Percentiles rank a stretch among this genome's conserved stretches.
phyloP scores from a whole-genome alignment of 306 rosid genomes.

The Amphicarpaea edgeworthii region DNA sequence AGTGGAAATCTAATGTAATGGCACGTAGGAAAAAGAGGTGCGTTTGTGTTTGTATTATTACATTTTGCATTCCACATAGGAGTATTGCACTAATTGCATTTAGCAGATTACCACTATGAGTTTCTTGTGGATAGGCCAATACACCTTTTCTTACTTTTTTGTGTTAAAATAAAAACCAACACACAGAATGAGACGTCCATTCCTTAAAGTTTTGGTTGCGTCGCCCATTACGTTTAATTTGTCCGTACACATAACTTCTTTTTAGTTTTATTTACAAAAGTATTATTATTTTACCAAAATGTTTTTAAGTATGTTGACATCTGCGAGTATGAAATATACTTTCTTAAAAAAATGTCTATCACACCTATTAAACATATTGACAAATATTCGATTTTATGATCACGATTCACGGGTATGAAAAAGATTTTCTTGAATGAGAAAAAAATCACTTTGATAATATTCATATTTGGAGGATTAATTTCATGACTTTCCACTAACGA shows the following conservation, averaged over 20 bases:
- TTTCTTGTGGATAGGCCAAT: background rate
- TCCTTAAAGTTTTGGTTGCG: constrained; percentile 33
- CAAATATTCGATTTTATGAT: too few species aligned
- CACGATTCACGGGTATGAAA: too few species aligned
- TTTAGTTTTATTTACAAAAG: background rate
- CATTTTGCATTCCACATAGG: constrained; percentile 53
- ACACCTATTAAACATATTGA: too few species aligned
- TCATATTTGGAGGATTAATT: too few species aligned
- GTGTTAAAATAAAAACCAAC: background rate
- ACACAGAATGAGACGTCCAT: constrained; percentile 41
- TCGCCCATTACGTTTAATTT: constrained; percentile 14
- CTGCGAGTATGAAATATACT: too few species aligned
- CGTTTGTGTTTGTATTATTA: constrained; percentile 10
- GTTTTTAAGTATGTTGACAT: too few species aligned
- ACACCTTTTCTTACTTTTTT: constrained; percentile 18
- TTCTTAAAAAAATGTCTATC: too few species aligned
- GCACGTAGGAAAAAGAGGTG: constrained; percentile 43
- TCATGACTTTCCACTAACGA: too few species aligned
- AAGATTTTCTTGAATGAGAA: too few species aligned
- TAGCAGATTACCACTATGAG: constrained; percentile 6
- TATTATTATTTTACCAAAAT: constrained; percentile 25
- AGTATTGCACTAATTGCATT: constrained; percentile 16
- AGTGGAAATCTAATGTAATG: constrained; percentile 47
- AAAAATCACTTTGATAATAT: too few species aligned
- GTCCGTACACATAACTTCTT: background rate